A percentile compares a stretch with the other conserved stretches of the same genome.
These are phyloP conservation scores for Gentiana macrophylla DNA, from an alignment of 257 asterid species.

Conservation along the genomic window DNA sequence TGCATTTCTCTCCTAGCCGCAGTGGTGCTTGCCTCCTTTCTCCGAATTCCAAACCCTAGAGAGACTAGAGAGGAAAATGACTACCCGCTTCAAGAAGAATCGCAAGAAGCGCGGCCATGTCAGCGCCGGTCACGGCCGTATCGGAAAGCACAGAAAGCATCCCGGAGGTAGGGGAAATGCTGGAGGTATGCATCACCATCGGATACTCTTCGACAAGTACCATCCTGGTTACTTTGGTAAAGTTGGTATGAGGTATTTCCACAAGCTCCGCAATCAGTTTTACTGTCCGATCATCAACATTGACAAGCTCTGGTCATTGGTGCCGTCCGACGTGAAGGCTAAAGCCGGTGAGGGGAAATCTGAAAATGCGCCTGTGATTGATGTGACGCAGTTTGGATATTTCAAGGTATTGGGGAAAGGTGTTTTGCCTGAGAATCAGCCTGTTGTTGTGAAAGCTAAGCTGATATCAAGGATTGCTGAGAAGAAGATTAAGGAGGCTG, in stretches of 20 bases:
- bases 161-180: constrained; percentile 81
- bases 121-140: constrained; percentile 73
- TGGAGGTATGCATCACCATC: constrained; percentile 81
- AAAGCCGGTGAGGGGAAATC: neutral
- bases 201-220: constrained; percentile 70
- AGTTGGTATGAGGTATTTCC: constrained; percentile 47
- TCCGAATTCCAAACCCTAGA: constrained; percentile 9
- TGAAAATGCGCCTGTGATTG: constrained; percentile 10
- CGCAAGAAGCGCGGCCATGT: constrained; percentile 84
- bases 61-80: constrained; percentile 21
- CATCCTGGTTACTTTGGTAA: constrained; percentile 69
- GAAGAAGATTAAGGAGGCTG: constrained; percentile 14
- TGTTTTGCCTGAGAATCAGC: neutral
- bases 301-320: constrained; percentile 14
- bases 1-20: neutral
- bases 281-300: constrained; percentile 7
- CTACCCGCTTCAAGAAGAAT: constrained; percentile 63
- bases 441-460: constrained; percentile 11
- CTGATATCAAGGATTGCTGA: constrained; percentile 7
- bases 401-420: too few relatives aligned
- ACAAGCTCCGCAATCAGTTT: constrained; percentile 10
- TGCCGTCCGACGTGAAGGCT: constrained; percentile 1
- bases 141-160: constrained; percentile 70
- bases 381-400: neutral
- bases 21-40: neutral